phyloP scores from a whole-genome alignment of 2,329 filamentous ascomycete genomes.

The Fusarium equiseti region DNA sequence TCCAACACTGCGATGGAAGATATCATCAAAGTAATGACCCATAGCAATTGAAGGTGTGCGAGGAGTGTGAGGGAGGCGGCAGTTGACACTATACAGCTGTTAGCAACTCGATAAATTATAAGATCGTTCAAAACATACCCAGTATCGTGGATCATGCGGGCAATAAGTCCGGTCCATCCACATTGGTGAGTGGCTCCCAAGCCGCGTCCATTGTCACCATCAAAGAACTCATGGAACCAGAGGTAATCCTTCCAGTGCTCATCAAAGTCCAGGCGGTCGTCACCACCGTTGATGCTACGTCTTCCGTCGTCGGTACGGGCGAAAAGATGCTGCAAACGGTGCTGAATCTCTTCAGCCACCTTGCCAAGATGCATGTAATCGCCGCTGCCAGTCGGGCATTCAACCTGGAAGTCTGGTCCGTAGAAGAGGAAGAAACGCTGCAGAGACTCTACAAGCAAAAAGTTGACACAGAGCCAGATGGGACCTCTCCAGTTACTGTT shows the following conservation, averaged over 20 bases:
- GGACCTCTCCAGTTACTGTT: conserved; percentile 99
- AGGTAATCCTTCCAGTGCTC: conserved; percentile 86
- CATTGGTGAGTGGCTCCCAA: conserved; percentile 94
- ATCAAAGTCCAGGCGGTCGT: conserved; percentile 89
- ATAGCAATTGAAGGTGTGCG: conserved; percentile 86
- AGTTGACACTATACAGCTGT: conserved; percentile 75
- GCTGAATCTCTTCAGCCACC: conserved; percentile 94
- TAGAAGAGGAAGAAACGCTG: conserved; percentile 98
- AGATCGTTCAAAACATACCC: conserved; percentile 71
- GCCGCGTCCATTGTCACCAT: conserved; percentile 89
- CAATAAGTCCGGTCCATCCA: conserved; percentile 95
- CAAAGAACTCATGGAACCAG: conserved; percentile 98
- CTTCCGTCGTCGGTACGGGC: conserved; percentile 85
- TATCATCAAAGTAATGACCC: conserved; percentile 95
- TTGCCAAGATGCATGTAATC: conserved; percentile 96
- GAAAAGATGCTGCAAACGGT: conserved; percentile 93
- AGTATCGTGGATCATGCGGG: conserved; percentile 97
- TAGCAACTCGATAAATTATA: conserved; percentile 50
- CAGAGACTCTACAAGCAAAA: conserved; percentile 92
- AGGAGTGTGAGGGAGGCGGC: conserved; percentile 91
- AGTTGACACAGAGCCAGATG: conserved; percentile 97
- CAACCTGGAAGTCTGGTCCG: conserved; percentile 86
- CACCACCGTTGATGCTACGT: conserved; percentile 87
- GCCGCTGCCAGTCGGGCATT: conserved; percentile 93
- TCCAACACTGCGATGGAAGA: conserved; percentile 67